phyloP scores from a whole-genome alignment of 768 basidiomycete genomes.

The Boletus rufocinnamomeus region DNA sequence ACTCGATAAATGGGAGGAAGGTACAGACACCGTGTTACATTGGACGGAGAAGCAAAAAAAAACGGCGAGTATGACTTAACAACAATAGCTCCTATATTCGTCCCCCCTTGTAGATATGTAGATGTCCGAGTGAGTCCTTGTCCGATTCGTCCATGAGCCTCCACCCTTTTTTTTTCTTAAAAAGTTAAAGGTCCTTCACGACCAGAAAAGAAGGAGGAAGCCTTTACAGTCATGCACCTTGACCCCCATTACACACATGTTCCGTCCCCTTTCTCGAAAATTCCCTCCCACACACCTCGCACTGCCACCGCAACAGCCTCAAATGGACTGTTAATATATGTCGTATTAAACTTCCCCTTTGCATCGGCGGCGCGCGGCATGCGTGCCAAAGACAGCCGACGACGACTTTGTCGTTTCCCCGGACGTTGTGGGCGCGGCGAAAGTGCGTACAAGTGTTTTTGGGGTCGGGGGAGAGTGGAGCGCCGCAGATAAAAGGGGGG shows the following conservation, averaged over 20 bases:
- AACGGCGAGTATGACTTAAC: too few relatives aligned
- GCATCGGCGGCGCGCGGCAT: constrained; percentile 22
- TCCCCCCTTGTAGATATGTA: too few relatives aligned
- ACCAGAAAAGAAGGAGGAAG: background rate
- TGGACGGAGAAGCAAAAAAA: too few relatives aligned
- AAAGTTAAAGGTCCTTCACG: background rate
- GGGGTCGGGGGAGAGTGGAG: constrained; percentile 2
- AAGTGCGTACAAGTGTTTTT: constrained; percentile 17
- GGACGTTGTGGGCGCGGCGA: constrained; percentile 16
- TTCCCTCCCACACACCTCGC: constrained; percentile 11
- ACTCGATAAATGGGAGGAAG: background rate
- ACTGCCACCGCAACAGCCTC: constrained; percentile 19
- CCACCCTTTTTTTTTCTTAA: background rate
- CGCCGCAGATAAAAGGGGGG: constrained; percentile 11
- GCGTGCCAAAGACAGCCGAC: constrained; percentile 13
- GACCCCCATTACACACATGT: constrained; percentile 9
- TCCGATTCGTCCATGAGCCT: background rate
- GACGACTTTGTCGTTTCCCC: constrained; percentile 22
- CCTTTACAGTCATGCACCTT: background rate
- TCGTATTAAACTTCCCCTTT: constrained; percentile 23
- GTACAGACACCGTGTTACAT: too few relatives aligned
- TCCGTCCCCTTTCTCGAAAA: constrained; percentile 24
- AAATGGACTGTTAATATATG: constrained; percentile 24
- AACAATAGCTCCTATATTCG: too few relatives aligned
- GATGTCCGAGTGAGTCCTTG: background rate